Evolutionary conservation across 208 protist genomes (phyloP), one percentile per base, ranked within the genome.

Genomic region (Leishmania tropica): DNA sequence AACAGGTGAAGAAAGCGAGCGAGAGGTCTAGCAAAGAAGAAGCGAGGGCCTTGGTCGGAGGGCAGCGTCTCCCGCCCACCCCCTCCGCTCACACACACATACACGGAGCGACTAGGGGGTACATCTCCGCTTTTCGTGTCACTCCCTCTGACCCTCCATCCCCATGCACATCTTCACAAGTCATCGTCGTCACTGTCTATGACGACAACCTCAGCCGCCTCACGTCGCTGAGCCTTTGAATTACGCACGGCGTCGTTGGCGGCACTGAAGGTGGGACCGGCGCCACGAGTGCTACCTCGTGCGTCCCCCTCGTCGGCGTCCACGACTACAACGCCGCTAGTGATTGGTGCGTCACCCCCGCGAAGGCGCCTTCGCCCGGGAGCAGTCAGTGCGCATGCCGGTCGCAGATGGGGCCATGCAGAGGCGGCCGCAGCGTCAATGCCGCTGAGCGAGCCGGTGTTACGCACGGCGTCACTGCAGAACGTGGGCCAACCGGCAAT

Each of bases 151-250:
- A 48, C 45, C 7, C 45, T 48, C 19, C 67, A 2, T 7, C 67
- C 67, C 40, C 40, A 24, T 24, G 11, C 42, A 35, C 42, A 53
- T 15, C 8, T 42, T 73, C 68, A 51, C 10, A 73, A 42, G 68
- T 70, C 31, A 37, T 79, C 75, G 3, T 79, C 75, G 58, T 79
- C 75, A 47, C 75, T 79, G 37, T 79, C 75, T 17, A 79, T 42
- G 47, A 76, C 31, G 21, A 76, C 45, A 51, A 45, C 51, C 37
- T 58, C 75, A 21, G 75, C 75, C 8, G 15, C 58, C 58, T 54
- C 60, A 35, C 45, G 31, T 45, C 40, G 75, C 45, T 31, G 75
- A 31, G 37, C 45, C 72, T 76, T 76, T 40, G 47, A 31, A 56
- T 21, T 7, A 13, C 15, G 48, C 31, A 11, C 72, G 48, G 6